These are phyloP conservation scores for Myxozyma melibiosi DNA, from an alignment of 805 yeast genomes.

Conservation along the genomic window DNA sequence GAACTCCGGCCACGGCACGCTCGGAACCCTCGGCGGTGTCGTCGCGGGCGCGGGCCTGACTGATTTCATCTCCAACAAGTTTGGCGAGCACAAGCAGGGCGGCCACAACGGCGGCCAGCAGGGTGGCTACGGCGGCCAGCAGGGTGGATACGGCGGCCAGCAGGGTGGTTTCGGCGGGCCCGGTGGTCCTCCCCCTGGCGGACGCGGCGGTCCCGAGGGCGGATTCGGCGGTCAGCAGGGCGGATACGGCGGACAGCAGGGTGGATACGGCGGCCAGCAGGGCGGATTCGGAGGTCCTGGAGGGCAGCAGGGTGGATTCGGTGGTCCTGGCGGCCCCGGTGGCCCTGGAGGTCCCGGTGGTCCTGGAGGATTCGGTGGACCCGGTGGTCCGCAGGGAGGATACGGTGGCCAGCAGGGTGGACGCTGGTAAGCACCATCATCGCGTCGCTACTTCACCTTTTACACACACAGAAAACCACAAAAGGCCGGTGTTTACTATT, in stretches of 20 bases:
- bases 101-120: not conserved
- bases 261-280: constrained; percentile 2
- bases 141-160: constrained; percentile 8
- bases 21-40: constrained; percentile 32
- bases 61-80: not conserved
- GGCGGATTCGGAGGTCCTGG: constrained; percentile 15
- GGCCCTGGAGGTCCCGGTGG: too few relatives aligned
- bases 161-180: constrained; percentile 9
- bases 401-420: not conserved
- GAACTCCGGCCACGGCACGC: constrained; percentile 24
- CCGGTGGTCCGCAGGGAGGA: not conserved
- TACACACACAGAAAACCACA: not conserved
- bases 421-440: too few relatives aligned
- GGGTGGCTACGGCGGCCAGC: constrained; percentile 1
- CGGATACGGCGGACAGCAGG: constrained; percentile 4
- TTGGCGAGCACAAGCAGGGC: not conserved
- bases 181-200: not conserved
- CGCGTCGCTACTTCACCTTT: not conserved
- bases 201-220: constrained; percentile 3
- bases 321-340: not conserved
- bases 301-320: constrained; percentile 5
- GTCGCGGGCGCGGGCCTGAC: constrained; percentile 28
- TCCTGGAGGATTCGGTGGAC: not conserved
- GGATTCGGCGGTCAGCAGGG: constrained; percentile 4
- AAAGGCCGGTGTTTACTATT: not conserved